Evolutionary conservation across 1,284 basidiomycete genomes (phyloP).

Genomic region (Puccinia novopanici): DNA sequence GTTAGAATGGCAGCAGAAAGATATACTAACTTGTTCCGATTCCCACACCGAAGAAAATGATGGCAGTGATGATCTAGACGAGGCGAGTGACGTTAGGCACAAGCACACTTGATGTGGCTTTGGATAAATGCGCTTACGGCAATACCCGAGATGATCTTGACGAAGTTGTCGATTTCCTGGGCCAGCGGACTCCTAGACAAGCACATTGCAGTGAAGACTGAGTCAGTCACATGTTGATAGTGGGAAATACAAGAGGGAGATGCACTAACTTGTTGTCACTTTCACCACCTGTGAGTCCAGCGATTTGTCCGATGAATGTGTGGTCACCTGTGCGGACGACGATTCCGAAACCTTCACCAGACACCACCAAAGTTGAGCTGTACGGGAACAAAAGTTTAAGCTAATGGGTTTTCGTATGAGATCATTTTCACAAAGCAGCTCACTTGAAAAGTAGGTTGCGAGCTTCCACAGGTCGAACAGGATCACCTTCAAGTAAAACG

Average conservation of each 20-base stretch:
- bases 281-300: slow-evolving; percentile 68
- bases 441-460: slow-evolving; percentile 69
- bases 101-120: not conserved
- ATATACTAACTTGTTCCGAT: slow-evolving; percentile 62
- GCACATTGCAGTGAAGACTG: not conserved
- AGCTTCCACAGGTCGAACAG: slow-evolving; percentile 66
- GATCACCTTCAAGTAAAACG: slow-evolving; percentile 63
- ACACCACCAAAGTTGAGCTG: slow-evolving; percentile 67
- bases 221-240: not conserved
- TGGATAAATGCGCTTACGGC: slow-evolving; percentile 57
- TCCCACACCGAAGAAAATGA: slow-evolving; percentile 70
- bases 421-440: not conserved
- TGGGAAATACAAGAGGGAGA: not conserved
- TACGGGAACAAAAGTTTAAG: not conserved
- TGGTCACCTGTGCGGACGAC: slow-evolving; percentile 70
- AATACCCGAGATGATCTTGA: slow-evolving; percentile 61
- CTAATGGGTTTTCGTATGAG: too few species aligned
- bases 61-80: slow-evolving; percentile 64
- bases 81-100: not conserved
- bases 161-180: slow-evolving; percentile 68
- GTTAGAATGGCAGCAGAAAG: not conserved
- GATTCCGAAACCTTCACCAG: slow-evolving; percentile 71
- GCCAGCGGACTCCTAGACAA: slow-evolving; percentile 64
- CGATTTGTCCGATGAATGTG: slow-evolving; percentile 71
- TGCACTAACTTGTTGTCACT: slow-evolving; percentile 63